Percentiles rank a stretch among this genome's conserved stretches.
Conservation (phyloP, 2,329 filamentous ascomycete genomes). For the Juglanconis juglandina region DNA sequence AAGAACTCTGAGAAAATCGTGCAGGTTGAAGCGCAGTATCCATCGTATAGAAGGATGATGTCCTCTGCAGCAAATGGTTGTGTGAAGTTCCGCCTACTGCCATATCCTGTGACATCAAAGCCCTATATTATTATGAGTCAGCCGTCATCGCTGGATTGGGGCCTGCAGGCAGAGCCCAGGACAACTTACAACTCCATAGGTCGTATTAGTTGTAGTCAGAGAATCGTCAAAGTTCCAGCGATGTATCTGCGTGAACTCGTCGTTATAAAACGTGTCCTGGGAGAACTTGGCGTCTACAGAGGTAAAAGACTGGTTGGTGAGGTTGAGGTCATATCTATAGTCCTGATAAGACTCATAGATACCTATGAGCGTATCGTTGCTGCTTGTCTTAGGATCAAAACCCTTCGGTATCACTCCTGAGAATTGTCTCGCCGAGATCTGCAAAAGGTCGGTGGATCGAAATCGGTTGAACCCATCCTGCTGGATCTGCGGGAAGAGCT, state of each 20-base stretch:
- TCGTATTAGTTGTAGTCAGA: conserved; percentile 31
- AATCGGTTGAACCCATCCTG: conserved; percentile 36
- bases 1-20: conserved; percentile 53
- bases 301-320: conserved; percentile 43
- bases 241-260: conserved; percentile 48
- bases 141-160: not conserved
- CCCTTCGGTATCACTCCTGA: conserved; percentile 23
- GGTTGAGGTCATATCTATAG: conserved; percentile 45
- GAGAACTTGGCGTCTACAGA: conserved; percentile 41
- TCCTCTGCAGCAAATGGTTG: conserved; percentile 53
- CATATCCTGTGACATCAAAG: conserved; percentile 40
- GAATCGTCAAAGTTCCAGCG: conserved; percentile 44
- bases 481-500: conserved; percentile 48
- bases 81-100: conserved; percentile 40
- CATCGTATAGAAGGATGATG: conserved; percentile 54
- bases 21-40: conserved; percentile 56
- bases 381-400: conserved; percentile 40
- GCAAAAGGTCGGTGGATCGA: conserved; percentile 3
- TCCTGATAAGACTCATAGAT: conserved; percentile 48
- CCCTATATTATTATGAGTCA: not conserved
- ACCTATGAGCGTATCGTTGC: conserved; percentile 28
- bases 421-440: conserved; percentile 10
- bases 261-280: conserved; percentile 36
- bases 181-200: conserved; percentile 20
- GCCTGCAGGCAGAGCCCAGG: too few species aligned